Evolutionary conservation across 129 eudicot species (phyloP).

Genomic region (Oenanthe sinensis): DNA sequence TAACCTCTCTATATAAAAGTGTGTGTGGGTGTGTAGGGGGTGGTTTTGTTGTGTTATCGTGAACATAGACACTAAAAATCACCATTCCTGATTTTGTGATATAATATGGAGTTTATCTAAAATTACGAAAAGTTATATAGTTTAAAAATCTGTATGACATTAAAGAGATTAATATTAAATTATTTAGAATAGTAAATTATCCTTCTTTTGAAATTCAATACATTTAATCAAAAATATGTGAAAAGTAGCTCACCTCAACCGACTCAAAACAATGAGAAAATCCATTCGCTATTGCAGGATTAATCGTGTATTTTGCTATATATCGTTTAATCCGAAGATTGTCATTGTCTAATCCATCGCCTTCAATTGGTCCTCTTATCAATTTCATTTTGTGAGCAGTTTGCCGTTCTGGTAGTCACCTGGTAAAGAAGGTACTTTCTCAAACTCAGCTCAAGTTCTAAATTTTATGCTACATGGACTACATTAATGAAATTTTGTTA

Average conservation of each 20-base stretch:
- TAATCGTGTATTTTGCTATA: constrained; percentile 88
- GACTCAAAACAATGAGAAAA: constrained; percentile 74
- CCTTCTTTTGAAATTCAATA: not conserved
- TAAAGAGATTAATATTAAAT: not conserved
- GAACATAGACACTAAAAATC: not conserved
- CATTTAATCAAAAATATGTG: not conserved
- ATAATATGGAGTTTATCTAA: not conserved
- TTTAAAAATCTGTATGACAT: not conserved
- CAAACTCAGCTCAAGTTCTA: not conserved
- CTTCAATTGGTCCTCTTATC: constrained; percentile 53
- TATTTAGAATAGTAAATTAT: not conserved
- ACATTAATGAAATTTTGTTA: not conserved
- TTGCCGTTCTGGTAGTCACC: constrained; percentile 97
- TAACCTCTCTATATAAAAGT: not conserved
- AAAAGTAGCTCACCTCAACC: constrained; percentile 63
- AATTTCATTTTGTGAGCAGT: constrained; percentile 97
- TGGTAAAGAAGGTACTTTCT: constrained; percentile 21
- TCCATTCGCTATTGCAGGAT: constrained; percentile 94
- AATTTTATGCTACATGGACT: not conserved
- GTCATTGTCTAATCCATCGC: constrained; percentile 46
- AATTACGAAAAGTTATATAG: not conserved
- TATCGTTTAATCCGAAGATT: constrained; percentile 77
- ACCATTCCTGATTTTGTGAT: not conserved
- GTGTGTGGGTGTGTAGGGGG: not conserved
- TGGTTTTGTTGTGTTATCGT: not conserved